A percentile compares a stretch with the other conserved stretches of the same genome.
These are phyloP conservation scores for Heterobasidion irregulare DNA, from an alignment of 1,284 basidiomycete genomes.

Conservation along the genomic window DNA sequence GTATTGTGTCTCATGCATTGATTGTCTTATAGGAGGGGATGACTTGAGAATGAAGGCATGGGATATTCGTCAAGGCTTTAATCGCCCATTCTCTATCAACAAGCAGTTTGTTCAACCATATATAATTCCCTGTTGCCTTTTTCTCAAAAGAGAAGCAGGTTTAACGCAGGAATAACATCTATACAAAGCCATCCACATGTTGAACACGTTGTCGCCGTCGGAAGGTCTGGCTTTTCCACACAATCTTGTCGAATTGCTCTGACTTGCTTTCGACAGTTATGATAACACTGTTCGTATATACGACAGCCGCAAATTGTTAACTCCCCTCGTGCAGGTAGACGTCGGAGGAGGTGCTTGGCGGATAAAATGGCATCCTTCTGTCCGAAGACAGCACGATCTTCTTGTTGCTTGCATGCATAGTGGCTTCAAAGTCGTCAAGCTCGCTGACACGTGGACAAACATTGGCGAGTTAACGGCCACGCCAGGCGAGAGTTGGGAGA, in stretches of 20 bases:
- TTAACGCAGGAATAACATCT: conserved; percentile 89
- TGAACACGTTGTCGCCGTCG: conserved; percentile 84
- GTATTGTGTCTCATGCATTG: not conserved
- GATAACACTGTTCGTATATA: conserved; percentile 79
- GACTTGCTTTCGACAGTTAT: conserved; percentile 52
- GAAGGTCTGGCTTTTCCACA: conserved; percentile 51
- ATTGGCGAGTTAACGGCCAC: not conserved
- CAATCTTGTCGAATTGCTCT: not conserved
- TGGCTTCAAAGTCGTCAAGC: conserved; percentile 80
- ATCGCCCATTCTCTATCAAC: conserved; percentile 62
- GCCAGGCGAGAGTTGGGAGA: conserved; percentile 20
- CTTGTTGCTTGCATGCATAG: conserved; percentile 96
- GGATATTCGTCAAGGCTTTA: conserved; percentile 73
- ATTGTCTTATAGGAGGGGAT: conserved; percentile 68
- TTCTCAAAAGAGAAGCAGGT: conserved; percentile 35
- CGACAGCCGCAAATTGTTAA: conserved; percentile 66
- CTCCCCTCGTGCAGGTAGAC: conserved; percentile 52
- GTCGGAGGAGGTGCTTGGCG: conserved; percentile 95
- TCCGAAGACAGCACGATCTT: conserved; percentile 54
- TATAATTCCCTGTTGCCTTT: conserved; percentile 2
- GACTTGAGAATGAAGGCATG: conserved; percentile 87
- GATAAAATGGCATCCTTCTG: conserved; percentile 87
- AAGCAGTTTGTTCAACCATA: conserved; percentile 44
- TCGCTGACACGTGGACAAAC: conserved; percentile 18
- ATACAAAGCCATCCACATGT: conserved; percentile 80